Evolutionary conservation across 306 rosid species (phyloP).

Genomic region (Echinosophora koreensis): DNA sequence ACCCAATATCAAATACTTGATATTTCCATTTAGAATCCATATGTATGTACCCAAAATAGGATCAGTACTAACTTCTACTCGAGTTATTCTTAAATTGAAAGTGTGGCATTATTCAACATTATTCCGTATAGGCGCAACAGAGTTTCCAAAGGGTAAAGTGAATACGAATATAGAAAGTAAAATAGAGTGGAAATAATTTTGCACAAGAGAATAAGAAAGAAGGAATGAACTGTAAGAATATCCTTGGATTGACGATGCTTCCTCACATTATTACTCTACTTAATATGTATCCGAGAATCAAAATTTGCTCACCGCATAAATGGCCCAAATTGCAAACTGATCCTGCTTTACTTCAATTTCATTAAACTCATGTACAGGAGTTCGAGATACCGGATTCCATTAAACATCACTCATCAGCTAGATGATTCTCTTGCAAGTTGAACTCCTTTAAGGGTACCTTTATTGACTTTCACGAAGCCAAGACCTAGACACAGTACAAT

Average conservation of each 20-base stretch:
- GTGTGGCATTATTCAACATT: slow-evolving; percentile 2
- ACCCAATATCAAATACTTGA: background rate
- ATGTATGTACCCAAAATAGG: background rate
- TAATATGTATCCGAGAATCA: slow-evolving; percentile 32
- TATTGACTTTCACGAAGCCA: slow-evolving; percentile 45
- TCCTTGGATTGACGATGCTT: slow-evolving; percentile 42
- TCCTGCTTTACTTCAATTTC: slow-evolving; percentile 48
- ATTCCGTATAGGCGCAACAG: background rate
- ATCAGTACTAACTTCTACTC: background rate
- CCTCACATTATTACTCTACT: slow-evolving; percentile 9
- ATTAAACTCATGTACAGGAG: slow-evolving; percentile 44
- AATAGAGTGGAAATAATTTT: background rate
- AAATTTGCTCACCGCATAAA: slow-evolving; percentile 20
- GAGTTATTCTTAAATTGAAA: background rate
- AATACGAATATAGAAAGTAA: slow-evolving; percentile 8
- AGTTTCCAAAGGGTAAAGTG: background rate
- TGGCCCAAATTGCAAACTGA: slow-evolving; percentile 26
- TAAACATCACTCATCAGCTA: slow-evolving; percentile 43
- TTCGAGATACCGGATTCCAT: slow-evolving; percentile 65
- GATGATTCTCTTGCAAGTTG: slow-evolving; percentile 61
- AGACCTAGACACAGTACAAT: slow-evolving; percentile 46
- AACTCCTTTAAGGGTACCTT: slow-evolving; percentile 46
- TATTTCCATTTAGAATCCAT: background rate
- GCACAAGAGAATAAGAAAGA: slow-evolving; percentile 37
- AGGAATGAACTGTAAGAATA: slow-evolving; percentile 47